Evolutionary conservation across 2,329 filamentous ascomycete genomes (phyloP).

Genomic region (Xylogone sp.): DNA sequence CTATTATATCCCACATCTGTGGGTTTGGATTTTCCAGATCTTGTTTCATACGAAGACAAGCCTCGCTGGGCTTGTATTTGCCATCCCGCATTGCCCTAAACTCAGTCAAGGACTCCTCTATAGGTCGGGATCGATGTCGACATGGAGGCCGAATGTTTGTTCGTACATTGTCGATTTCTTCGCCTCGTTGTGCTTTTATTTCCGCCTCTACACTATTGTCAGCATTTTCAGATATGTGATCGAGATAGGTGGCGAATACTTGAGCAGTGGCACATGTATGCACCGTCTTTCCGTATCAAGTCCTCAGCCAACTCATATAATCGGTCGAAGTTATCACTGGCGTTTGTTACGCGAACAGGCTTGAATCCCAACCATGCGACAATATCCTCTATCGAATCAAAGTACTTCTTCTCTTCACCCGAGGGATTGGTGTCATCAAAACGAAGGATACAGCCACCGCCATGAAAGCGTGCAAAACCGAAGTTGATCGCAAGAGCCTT

Average conservation of each 20-base stretch:
- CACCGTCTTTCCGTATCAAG: slow-evolving; percentile 65
- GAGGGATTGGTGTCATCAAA: slow-evolving; percentile 97
- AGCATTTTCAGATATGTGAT: too few relatives aligned
- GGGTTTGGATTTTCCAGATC: slow-evolving; percentile 79
- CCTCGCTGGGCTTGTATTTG: slow-evolving; percentile 80
- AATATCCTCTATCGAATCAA: slow-evolving; percentile 84
- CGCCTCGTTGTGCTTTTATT: slow-evolving; percentile 83
- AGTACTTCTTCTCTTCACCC: slow-evolving; percentile 87
- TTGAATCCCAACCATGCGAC: slow-evolving; percentile 81
- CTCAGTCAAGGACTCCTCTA: slow-evolving; percentile 74
- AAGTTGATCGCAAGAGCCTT: slow-evolving; percentile 98
- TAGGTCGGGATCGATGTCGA: slow-evolving; percentile 69
- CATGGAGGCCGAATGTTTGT: slow-evolving; percentile 73
- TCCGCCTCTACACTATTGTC: slow-evolving; percentile 74
- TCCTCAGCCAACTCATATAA: slow-evolving; percentile 88
- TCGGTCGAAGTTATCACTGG: slow-evolving; percentile 80
- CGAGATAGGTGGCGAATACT: too few relatives aligned
- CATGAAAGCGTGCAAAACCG: slow-evolving; percentile 83
- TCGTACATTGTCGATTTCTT: slow-evolving; percentile 63
- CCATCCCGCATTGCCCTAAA: slow-evolving; percentile 91
- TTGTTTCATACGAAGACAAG: slow-evolving; percentile 91
- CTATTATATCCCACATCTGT: slow-evolving; percentile 97
- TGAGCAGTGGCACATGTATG: slow-evolving; percentile 92
- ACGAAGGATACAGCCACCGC: slow-evolving; percentile 72
- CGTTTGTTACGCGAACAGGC: slow-evolving; percentile 76